Evolutionary conservation across 2,329 filamentous ascomycete genomes (phyloP).

Genomic region (Curvularia sp.): DNA sequence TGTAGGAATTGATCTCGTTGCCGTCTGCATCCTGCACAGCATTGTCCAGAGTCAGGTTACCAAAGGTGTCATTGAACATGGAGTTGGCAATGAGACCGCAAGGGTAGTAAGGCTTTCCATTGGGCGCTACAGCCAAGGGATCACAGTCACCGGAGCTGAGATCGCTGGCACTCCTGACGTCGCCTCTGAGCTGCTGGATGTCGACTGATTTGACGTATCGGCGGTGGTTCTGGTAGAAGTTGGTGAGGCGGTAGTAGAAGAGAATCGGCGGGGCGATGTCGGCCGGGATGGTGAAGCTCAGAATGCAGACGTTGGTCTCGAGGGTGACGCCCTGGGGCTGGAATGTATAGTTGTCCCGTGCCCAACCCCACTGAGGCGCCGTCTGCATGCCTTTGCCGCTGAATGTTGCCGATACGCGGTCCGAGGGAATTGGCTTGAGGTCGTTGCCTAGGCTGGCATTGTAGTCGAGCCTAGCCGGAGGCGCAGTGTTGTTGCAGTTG

Average conservation of each 20-base stretch:
- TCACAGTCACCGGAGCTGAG: constrained; percentile 76
- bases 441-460: constrained; percentile 28
- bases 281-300: constrained; percentile 82
- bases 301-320: constrained; percentile 65
- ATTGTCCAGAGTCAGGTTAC: constrained; percentile 68
- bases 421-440: constrained; percentile 61
- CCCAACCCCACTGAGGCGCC: constrained; percentile 45
- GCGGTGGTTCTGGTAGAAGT: constrained; percentile 99
- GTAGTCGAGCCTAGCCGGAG: constrained; percentile 38
- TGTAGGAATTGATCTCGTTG: constrained; percentile 61
- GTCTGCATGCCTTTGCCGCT: constrained; percentile 58
- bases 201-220: constrained; percentile 93
- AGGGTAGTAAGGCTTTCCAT: constrained; percentile 79
- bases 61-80: constrained; percentile 92
- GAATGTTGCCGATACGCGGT: constrained; percentile 73
- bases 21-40: constrained; percentile 51
- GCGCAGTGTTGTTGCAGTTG: constrained; percentile 68
- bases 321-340: constrained; percentile 24
- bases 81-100: constrained; percentile 97
- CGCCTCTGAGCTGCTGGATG: constrained; percentile 80
- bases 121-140: constrained; percentile 63
- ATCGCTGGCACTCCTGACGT: constrained; percentile 63
- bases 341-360: constrained; percentile 48
- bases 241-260: constrained; percentile 93
- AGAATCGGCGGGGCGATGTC: constrained; percentile 81